Base-by-base conservation (phyloP, 2,329 filamentous ascomycete species). In the Immersiporthe knoxdaviesiana region DNA sequence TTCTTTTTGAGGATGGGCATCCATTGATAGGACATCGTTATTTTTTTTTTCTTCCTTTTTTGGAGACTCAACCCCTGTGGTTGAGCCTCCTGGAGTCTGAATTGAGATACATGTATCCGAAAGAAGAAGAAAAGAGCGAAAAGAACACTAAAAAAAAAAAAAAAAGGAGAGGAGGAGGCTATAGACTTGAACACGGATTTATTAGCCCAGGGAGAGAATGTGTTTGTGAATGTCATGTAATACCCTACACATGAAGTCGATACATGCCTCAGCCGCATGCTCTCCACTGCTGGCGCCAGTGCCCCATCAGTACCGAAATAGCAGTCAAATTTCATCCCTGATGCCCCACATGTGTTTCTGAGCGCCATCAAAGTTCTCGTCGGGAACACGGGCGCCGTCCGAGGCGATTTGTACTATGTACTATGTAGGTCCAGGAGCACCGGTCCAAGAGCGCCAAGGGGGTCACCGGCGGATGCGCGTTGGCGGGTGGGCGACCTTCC, bases 281-380 rank as follows among this genome's bases (percentile, higher is more conserved):
- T 16, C 35, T 44, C 59, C 59, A 62, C 59, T 41, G 3, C n/a
- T 62, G 37, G 44, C 12, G n/a, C 24, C 39, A 44, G 24, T 14
- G 59, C 37, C 59, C 59, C 59, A 62, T 62, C 59, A 27, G n/a
- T 37, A 62, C 39, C 32, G 39, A 62, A 62, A 62, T 44, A 62
- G 59, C 59, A 41, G 59, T 62, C 59, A 62, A 62, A 62, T 39
- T 62, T 62, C 35, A 62, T 27, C 59, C 59, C 59, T 37, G n/a
- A 37, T 62, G 59, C 7, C 59, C 59, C 59, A 62, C 59, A 27
- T 44, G 59, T 41, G 2, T 44, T n/a, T 37, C n/a, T 62, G n/a
- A 39, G 32, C 59, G 24, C 44, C 59, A 44, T 62, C 24, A 44
- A 62, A 62, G 2, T 62, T 62, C 59, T 62, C 59, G 37, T 44